Conservation (phyloP, 805 yeast genomes). For the Yamadazyma endophytica region DNA sequence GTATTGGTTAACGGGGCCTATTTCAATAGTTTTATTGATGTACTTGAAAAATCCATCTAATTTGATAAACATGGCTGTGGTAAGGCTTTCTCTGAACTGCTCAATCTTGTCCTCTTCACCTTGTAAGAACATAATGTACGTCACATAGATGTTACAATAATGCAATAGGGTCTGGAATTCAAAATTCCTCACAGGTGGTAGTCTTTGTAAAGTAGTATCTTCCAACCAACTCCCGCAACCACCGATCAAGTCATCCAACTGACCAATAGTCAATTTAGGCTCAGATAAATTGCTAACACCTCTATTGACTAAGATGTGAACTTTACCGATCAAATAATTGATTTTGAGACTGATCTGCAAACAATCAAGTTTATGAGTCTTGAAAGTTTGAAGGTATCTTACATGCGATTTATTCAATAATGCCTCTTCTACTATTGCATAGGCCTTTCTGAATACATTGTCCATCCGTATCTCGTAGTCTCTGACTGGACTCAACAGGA, state of each 20-base stretch:
- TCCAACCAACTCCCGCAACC: conserved; percentile 24
- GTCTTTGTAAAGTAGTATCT: conserved; percentile 13
- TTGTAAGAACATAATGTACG: conserved; percentile 29
- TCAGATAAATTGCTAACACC: conserved; percentile 18
- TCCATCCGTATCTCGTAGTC: conserved; percentile 5
- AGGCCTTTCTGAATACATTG: conserved; percentile 3
- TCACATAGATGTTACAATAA: conserved; percentile 25
- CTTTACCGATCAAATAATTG: conserved; percentile 26
- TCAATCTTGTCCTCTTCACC: conserved; percentile 23
- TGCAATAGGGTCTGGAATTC: conserved; percentile 20
- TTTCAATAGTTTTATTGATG: conserved; percentile 2
- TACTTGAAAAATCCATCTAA: conserved; percentile 8
- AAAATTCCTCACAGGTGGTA: conserved; percentile 10
- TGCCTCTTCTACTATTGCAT: conserved; percentile 14
- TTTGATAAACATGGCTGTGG: conserved; percentile 7
- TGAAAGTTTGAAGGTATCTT: conserved; percentile 14
- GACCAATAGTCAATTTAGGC: conserved; percentile 15
- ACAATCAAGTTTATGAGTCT: conserved; percentile 11
- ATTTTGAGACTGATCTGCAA: conserved; percentile 18
- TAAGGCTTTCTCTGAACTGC: conserved; percentile 7
- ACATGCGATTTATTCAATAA: conserved; percentile 19
- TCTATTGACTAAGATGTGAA: conserved; percentile 16
- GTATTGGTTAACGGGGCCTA: conserved; percentile 3
- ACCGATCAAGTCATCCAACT: conserved; percentile 17
- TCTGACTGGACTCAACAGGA: conserved; percentile 2